Evolutionary conservation across 192 early-diverging fungal species (phyloP).

Genomic region (Coemansia sp.): DNA sequence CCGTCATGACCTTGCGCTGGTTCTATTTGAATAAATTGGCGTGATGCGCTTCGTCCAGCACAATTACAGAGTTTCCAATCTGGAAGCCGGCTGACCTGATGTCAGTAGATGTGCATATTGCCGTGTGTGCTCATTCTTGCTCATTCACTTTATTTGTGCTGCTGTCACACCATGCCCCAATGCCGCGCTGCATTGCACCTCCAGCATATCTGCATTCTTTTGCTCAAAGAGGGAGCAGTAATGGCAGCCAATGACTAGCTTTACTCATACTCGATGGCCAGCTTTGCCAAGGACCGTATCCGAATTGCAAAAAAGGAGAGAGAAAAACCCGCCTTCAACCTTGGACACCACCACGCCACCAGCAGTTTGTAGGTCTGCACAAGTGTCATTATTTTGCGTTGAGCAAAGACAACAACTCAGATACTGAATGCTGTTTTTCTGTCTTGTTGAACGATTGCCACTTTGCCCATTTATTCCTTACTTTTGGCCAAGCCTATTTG

Average conservation of each 20-base stretch:
- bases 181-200: neutral
- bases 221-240: neutral
- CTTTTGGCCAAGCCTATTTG: neutral
- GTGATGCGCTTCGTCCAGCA: neutral
- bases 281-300: neutral
- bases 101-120: neutral
- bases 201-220: neutral
- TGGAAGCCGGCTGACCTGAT: neutral
- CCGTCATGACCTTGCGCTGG: neutral
- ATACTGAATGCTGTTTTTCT: neutral
- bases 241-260: neutral
- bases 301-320: neutral
- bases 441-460: neutral
- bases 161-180: conserved; percentile 1
- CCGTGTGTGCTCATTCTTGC: neutral
- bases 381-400: neutral
- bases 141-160: neutral
- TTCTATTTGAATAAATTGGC: neutral
- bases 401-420: neutral
- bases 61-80: neutral
- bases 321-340: neutral
- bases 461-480: neutral
- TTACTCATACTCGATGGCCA: neutral
- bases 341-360: neutral
- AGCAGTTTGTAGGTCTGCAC: neutral